phyloP scores from a whole-genome alignment of 768 basidiomycete species.

The Leccinum subtestaceum region DNA sequence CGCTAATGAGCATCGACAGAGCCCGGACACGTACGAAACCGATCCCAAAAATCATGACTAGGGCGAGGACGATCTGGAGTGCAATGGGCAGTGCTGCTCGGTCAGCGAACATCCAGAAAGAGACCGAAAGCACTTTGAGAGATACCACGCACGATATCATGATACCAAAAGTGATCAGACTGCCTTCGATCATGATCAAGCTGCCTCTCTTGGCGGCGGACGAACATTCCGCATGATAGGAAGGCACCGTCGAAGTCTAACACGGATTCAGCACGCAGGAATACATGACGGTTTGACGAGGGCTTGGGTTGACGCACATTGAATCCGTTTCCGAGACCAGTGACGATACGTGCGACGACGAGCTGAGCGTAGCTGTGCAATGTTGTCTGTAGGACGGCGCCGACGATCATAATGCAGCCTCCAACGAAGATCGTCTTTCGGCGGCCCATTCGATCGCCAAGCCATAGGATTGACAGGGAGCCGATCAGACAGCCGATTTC shows the following conservation, averaged over 20 bases:
- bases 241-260: constrained; percentile 48
- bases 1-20: neutral
- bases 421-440: constrained; percentile 57
- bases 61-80: constrained; percentile 53
- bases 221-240: constrained; percentile 65
- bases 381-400: constrained; percentile 62
- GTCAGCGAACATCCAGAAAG: constrained; percentile 1
- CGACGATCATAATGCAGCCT: constrained; percentile 57
- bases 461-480: constrained; percentile 58
- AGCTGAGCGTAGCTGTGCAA: constrained; percentile 62
- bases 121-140: neutral
- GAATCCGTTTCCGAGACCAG: constrained; percentile 53
- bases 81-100: constrained; percentile 44
- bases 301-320: constrained; percentile 29
- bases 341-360: constrained; percentile 53
- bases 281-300: no score
- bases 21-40: constrained; percentile 41
- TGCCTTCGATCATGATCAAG: constrained; percentile 65
- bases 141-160: constrained; percentile 51
- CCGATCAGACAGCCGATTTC: constrained; percentile 66
- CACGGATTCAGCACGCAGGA: neutral
- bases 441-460: constrained; percentile 59
- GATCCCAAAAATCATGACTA: constrained; percentile 48
- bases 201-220: constrained; percentile 56
- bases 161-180: constrained; percentile 60